Evolutionary conservation across 371 early-diverging fungal genomes (phyloP).

Genomic region (Apophysomyces elegans): DNA sequence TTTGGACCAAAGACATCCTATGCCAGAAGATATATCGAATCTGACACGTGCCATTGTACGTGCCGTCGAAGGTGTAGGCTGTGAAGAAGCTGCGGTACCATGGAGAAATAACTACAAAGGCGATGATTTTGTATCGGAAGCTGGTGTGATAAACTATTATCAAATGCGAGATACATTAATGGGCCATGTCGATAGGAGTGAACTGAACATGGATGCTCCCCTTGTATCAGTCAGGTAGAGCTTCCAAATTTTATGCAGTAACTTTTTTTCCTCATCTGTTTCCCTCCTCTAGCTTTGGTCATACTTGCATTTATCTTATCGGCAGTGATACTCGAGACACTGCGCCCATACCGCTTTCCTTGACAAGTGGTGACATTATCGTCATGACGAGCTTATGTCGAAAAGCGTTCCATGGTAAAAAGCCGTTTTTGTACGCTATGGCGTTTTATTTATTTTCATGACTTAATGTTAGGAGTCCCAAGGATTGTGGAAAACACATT

Average conservation of each 20-base stretch:
- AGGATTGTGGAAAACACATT: conserved; percentile 69
- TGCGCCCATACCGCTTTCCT: conserved; percentile 65
- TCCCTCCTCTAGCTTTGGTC: conserved; percentile 64
- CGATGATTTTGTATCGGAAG: conserved; percentile 76
- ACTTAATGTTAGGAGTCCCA: conserved; percentile 65
- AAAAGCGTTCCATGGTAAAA: conserved; percentile 74
- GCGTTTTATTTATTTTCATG: neutral
- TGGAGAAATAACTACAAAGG: conserved; percentile 53
- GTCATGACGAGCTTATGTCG: conserved; percentile 82
- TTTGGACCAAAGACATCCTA: conserved; percentile 56
- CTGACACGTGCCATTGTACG: conserved; percentile 58
- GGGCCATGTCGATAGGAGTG: conserved; percentile 95
- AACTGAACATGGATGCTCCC: conserved; percentile 82
- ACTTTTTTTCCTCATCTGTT: neutral
- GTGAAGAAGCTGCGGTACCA: conserved; percentile 10
- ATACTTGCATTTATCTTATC: conserved; percentile 80
- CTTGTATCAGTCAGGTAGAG: conserved; percentile 79
- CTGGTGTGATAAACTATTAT: conserved; percentile 96
- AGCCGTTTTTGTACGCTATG: too few species aligned
- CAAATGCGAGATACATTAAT: conserved; percentile 84
- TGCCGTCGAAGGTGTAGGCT: conserved; percentile 53
- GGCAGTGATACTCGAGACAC: conserved; percentile 72
- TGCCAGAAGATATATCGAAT: conserved; percentile 53
- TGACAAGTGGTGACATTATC: conserved; percentile 85
- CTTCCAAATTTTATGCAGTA: neutral